Base-by-base conservation (phyloP, 768 basidiomycete species). In the Lactifluus hygrophoroides region DNA sequence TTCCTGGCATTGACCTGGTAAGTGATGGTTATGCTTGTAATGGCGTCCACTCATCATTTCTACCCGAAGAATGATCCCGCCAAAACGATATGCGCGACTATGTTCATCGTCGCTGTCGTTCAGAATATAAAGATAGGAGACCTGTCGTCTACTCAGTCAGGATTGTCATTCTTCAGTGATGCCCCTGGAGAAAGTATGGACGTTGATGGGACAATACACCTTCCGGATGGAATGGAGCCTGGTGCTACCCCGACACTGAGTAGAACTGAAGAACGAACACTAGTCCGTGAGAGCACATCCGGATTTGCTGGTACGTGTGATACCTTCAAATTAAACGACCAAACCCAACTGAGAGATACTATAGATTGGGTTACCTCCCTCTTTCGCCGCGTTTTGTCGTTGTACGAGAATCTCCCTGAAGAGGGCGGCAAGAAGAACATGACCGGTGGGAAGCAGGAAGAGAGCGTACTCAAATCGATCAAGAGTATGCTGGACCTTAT, bases 341-440 rank as follows among this genome's bases (percentile, higher is more conserved):
- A 21, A 27, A 19, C 19, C 23, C 27, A n/a, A 23, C 23, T 35
- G 44, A 45, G 30, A 37, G 19, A 16, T 5, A 34, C 42, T 9
- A 19, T 58, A 90, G 90, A 88, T 66, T 92, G 90, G 90, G 84
- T 91, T 13, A 79, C 79, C 0, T 82, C 85, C 21, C 79, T 92
- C 30, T 85, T 92, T 66, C 77, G 88, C 16, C 81, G 90, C 10
- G 82, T 92, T 51, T 76, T 92, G 52, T 81, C 88, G 1, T 73
- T 97, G 19, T 94, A 88, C 67, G 90, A 94, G 73, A 94, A 95
- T 68, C 75, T 98, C 5, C 94, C 94, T 0, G 95, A 98, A 69
- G 94, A 95, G 72, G 93, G 90, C 11, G 95, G 95, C 5, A 84
- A 83, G 73, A 82, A 79, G 72, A 89, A 89, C 61, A 86, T 80